phyloP scores from a whole-genome alignment of 148 eudicot genomes.

The Amaranthus palmeri region DNA sequence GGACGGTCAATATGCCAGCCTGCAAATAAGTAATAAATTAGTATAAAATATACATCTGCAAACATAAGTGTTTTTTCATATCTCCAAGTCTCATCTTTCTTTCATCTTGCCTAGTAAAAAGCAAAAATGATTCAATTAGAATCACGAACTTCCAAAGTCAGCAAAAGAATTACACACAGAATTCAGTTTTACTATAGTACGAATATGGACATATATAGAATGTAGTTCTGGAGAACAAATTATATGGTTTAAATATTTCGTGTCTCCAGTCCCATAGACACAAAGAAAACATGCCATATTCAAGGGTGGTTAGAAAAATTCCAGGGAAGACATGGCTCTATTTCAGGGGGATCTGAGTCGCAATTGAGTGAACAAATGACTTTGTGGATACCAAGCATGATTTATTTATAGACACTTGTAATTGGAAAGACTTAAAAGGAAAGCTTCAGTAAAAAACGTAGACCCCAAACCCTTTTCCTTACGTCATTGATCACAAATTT shows the following conservation, averaged over 20 bases:
- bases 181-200: not conserved
- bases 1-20: conserved; percentile 36
- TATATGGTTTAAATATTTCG: not conserved
- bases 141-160: not conserved
- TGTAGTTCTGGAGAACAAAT: not conserved
- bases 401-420: not conserved
- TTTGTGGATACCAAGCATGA: not conserved
- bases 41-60: not conserved
- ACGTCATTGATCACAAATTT: conserved; percentile 58
- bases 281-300: not conserved
- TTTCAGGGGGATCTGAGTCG: not conserved
- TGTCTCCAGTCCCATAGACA: not conserved
- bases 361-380: not conserved
- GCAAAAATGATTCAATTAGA: not conserved
- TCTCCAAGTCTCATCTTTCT: not conserved
- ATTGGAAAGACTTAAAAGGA: not conserved
- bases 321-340: conserved; percentile 1
- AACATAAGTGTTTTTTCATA: not conserved
- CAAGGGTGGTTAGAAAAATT: not conserved
- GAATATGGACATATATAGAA: not conserved
- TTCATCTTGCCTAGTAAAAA: not conserved
- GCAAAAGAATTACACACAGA: not conserved
- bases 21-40: conserved; percentile 19
- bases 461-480: conserved; percentile 14
- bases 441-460: conserved; percentile 2